phyloP scores from a whole-genome alignment of 495 filamentous ascomycete genomes.

The Hypoxylon intermedium region DNA sequence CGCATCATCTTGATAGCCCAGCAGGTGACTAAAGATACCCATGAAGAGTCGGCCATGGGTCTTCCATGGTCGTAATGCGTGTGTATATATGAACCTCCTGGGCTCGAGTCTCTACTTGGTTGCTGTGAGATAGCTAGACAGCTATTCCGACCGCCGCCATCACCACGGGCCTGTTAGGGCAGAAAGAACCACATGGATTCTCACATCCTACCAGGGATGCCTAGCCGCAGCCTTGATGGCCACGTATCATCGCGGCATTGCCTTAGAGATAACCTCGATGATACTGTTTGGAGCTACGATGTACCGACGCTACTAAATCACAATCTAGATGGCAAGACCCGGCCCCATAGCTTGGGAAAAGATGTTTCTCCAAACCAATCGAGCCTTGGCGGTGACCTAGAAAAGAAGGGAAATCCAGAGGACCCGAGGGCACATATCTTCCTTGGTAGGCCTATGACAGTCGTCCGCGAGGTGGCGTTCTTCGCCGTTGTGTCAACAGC shows the following conservation, averaged over 20 bases:
- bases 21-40: not conserved
- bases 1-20: constrained; percentile 13
- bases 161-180: not conserved
- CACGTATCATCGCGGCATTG: not conserved
- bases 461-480: constrained; percentile 40
- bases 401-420: constrained; percentile 23
- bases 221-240: not conserved
- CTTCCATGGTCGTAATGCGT: constrained; percentile 10
- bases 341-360: constrained; percentile 15
- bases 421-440: constrained; percentile 37
- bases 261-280: constrained; percentile 13
- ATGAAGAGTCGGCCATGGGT: constrained; percentile 4
- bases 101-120: constrained; percentile 12
- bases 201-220: constrained; percentile 1
- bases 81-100: constrained; percentile 30
- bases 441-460: constrained; percentile 38
- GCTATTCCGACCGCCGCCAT: constrained; percentile 6
- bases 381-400: constrained; percentile 33
- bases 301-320: constrained; percentile 3
- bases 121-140: constrained; percentile 14
- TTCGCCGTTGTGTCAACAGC: constrained; percentile 41
- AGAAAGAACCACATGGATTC: constrained; percentile 28
- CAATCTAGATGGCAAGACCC: constrained; percentile 19
- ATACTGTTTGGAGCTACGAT: constrained; percentile 10
- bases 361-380: constrained; percentile 27